These are phyloP conservation scores for Naganishia vaughanmartiniae DNA, from an alignment of 768 basidiomycete species.

Conservation along the genomic window DNA sequence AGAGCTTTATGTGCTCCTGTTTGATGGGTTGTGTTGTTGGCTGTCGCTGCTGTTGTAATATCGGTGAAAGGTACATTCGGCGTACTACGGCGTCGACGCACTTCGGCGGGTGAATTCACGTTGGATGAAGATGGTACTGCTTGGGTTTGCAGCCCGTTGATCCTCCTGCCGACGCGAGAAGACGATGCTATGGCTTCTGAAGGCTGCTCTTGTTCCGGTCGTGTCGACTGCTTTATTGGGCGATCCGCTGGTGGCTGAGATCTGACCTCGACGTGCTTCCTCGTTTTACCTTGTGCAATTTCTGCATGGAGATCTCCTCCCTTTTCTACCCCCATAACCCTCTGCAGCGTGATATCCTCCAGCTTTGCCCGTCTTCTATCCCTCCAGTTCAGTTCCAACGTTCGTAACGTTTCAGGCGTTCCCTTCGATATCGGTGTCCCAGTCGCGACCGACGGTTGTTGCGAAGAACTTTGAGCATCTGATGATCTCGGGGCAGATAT, in stretches of 20 bases:
- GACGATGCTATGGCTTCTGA: too few relatives aligned
- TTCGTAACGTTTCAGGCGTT: constrained; percentile 21
- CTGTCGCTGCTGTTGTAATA: background rate
- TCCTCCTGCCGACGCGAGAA: background rate
- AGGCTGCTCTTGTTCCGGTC: too few relatives aligned
- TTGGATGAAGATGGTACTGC: background rate
- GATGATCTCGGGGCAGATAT: background rate
- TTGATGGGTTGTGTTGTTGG: constrained; percentile 4
- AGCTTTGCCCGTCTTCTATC: constrained; percentile 16
- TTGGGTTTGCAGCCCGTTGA: background rate
- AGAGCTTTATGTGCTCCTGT: background rate
- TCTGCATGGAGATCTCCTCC: background rate
- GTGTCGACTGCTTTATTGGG: background rate
- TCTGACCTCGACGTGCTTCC: background rate
- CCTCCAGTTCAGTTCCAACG: constrained; percentile 22
- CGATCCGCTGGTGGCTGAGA: background rate
- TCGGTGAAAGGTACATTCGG: background rate
- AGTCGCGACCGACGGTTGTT: background rate
- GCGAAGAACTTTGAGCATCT: background rate
- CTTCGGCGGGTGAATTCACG: background rate
- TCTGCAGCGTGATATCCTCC: constrained; percentile 22
- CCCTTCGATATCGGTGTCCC: background rate
- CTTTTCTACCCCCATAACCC: constrained; percentile 4
- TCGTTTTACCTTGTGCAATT: background rate
- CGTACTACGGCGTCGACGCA: background rate